These are phyloP conservation scores for Suillus luteus DNA, from an alignment of 768 basidiomycete genomes.

Conservation along the genomic window DNA sequence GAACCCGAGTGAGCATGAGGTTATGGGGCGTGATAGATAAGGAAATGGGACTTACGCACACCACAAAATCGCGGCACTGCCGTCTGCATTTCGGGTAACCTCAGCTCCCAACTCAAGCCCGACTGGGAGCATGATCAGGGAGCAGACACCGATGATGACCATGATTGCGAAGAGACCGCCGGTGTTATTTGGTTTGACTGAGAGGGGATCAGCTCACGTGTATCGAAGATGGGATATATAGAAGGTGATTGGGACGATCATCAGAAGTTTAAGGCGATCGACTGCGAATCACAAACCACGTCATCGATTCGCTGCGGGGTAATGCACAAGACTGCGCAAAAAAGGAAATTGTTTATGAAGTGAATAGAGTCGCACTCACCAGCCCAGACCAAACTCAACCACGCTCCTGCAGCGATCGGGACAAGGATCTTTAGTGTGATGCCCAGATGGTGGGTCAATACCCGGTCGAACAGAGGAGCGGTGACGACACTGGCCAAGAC, in stretches of 20 bases:
- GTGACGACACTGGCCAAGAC: constrained; percentile 67
- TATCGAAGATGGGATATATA: neutral
- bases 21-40: neutral
- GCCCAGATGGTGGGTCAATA: constrained; percentile 75
- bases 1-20: constrained; percentile 1
- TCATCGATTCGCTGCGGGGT: neutral
- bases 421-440: constrained; percentile 58
- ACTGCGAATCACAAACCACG: neutral
- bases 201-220: constrained; percentile 8
- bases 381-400: constrained; percentile 83
- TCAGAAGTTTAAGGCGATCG: neutral
- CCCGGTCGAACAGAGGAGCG: constrained; percentile 78
- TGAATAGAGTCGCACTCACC: constrained; percentile 42
- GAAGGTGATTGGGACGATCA: neutral
- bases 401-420: constrained; percentile 60
- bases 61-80: constrained; percentile 77
- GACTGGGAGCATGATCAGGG: constrained; percentile 73
- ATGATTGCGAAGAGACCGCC: constrained; percentile 66
- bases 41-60: constrained; percentile 50
- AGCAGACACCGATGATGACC: constrained; percentile 64
- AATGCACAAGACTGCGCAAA: neutral
- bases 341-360: neutral
- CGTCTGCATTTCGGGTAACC: constrained; percentile 76
- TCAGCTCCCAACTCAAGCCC: constrained; percentile 79
- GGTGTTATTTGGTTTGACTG: constrained; percentile 64